These are phyloP conservation scores for Nadsonia starkeyi-henricii DNA, from an alignment of 1,139 yeast genomes.

Conservation along the genomic window DNA sequence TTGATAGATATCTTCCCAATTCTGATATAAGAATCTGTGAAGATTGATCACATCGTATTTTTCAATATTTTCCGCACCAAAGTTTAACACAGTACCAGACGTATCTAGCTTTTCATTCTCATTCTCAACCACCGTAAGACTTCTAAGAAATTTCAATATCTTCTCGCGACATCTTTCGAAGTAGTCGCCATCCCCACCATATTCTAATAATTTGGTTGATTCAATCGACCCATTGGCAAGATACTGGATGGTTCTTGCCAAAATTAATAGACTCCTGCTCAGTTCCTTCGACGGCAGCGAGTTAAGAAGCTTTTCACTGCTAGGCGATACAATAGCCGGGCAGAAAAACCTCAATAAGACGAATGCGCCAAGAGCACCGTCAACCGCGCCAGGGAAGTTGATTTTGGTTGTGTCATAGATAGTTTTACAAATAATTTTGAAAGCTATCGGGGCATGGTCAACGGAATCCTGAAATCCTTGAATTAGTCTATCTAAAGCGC, in stretches of 20 bases:
- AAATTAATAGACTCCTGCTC: conserved; percentile 53
- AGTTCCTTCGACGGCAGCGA: conserved; percentile 26
- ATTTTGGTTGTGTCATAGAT: conserved; percentile 43
- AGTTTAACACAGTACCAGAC: not conserved
- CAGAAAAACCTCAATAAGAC: conserved; percentile 66
- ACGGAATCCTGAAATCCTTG: not conserved
- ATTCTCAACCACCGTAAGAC: not conserved
- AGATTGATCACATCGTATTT: conserved; percentile 16
- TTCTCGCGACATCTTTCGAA: not conserved
- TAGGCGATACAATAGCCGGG: conserved; percentile 80
- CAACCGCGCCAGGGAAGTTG: conserved; percentile 1
- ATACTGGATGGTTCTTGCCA: conserved; percentile 70
- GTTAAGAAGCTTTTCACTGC: conserved; percentile 32
- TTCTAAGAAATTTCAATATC: not conserved
- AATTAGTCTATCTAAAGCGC: not conserved
- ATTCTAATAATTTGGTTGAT: not conserved
- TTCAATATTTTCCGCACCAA: not conserved
- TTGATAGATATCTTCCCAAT: conserved; percentile 37
- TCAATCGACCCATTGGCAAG: conserved; percentile 63
- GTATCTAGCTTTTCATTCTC: not conserved
- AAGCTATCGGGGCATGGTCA: not conserved
- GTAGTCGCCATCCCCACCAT: not conserved
- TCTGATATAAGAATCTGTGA: conserved; percentile 51
- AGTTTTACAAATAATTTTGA: conserved; percentile 41
- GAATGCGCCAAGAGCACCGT: conserved; percentile 66